phyloP scores from a whole-genome alignment of 768 basidiomycete species.

The Suillus clintonianus region DNA sequence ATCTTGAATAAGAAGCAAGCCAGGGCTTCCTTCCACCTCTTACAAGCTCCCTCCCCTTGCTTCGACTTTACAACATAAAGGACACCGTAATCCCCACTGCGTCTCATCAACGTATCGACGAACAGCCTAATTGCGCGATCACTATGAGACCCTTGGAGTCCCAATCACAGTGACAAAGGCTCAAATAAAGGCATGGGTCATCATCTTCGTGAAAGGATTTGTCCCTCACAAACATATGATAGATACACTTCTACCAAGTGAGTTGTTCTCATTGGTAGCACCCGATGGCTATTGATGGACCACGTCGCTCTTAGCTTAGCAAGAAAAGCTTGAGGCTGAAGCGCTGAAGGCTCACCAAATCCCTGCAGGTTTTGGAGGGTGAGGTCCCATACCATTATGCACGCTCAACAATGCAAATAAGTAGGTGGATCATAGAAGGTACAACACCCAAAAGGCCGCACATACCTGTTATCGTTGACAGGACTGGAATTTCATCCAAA shows the following conservation, averaged over 20 bases:
- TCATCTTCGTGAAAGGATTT: neutral
- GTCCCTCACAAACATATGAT: neutral
- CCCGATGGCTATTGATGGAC: neutral
- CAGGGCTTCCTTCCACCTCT: constrained; percentile 2
- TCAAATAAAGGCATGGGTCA: constrained; percentile 30
- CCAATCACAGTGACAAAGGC: constrained; percentile 31
- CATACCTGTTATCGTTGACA: constrained; percentile 10
- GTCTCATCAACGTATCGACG: constrained; percentile 22
- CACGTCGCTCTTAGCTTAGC: constrained; percentile 39
- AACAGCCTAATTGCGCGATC: constrained; percentile 19
- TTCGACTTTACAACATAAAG: neutral
- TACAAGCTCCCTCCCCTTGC: neutral
- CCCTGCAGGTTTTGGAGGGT: neutral
- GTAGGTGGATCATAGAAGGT: neutral
- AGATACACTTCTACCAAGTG: constrained; percentile 36
- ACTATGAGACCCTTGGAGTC: constrained; percentile 29
- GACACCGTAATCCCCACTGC: neutral
- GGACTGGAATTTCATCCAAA: constrained; percentile 24
- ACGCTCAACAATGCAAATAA: neutral
- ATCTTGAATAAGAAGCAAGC: too few species aligned
- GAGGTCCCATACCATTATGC: constrained; percentile 1
- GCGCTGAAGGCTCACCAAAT: too few species aligned
- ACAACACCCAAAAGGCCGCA: constrained; percentile 15
- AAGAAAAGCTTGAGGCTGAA: too few species aligned
- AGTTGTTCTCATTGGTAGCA: neutral